Conservation (phyloP, 2,329 filamentous ascomycete genomes). For the Alternaria triticimaculans region DNA sequence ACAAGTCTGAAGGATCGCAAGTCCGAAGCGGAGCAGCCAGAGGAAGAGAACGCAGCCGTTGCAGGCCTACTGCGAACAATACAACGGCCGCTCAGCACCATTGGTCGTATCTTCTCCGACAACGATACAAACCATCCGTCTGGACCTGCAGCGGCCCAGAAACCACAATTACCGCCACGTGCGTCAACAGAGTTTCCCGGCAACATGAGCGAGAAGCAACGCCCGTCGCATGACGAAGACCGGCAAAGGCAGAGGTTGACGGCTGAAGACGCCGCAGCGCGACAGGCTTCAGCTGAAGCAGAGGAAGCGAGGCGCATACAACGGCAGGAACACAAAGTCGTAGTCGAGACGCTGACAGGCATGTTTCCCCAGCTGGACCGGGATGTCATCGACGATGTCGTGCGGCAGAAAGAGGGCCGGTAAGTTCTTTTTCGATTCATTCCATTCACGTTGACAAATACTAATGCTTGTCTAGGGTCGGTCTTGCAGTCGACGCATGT, state of each 20-base stretch:
- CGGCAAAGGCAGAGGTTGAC: constrained; percentile 55
- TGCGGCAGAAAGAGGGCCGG: constrained; percentile 93
- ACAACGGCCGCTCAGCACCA: constrained; percentile 86
- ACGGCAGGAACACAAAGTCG: constrained; percentile 82
- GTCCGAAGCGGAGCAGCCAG: constrained; percentile 51
- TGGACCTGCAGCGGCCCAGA: constrained; percentile 56
- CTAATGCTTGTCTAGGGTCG: constrained; percentile 11
- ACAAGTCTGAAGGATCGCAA: constrained; percentile 56
- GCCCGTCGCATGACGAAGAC: constrained; percentile 36
- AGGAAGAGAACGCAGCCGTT: constrained; percentile 78
- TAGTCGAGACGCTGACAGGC: constrained; percentile 90
- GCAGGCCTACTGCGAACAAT: constrained; percentile 87
- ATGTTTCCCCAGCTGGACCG: constrained; percentile 97
- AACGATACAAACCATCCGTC: constrained; percentile 50
- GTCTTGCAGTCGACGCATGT: constrained; percentile 22
- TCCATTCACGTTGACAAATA: not conserved
- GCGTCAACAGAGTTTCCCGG: constrained; percentile 43
- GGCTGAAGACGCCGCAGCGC: constrained; percentile 85
- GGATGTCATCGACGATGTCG: constrained; percentile 96
- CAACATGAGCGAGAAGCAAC: constrained; percentile 18
- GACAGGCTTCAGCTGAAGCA: constrained; percentile 87
- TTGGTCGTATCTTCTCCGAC: constrained; percentile 93
- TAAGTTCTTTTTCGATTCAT: constrained; percentile 57
- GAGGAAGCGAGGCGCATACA: constrained; percentile 87
- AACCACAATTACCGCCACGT: constrained; percentile 55